Base-by-base conservation (phyloP, 2,329 filamentous ascomycete genomes). In the Alternaria consortialis region DNA sequence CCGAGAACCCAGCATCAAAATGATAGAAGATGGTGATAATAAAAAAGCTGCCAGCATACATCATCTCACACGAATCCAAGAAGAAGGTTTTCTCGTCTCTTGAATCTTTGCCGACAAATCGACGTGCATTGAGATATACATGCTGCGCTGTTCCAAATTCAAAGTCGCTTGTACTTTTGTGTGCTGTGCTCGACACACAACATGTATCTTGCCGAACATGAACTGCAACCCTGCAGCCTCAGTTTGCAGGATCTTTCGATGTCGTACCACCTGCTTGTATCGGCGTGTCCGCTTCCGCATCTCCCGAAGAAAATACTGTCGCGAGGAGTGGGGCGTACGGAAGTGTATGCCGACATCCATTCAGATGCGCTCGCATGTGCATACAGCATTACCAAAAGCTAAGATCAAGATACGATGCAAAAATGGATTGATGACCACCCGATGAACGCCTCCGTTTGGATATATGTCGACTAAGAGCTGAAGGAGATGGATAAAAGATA, bases 381-480 rank as follows among this genome's bases (percentile, higher is more conserved):
- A 60, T 32, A 57, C 47, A 56, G 53, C 58, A 60, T 54, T 42
- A 43, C 32, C 40, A 53, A 44, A 32, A 47, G 47, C 53, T 32
- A 61, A 39, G 39, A 46, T 50, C n/a, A 53, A 39, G 51, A 58
- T 60, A 52, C 53, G 29, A 63, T 56, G 57, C 52, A 25, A 44
- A 32, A 66, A 39, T 42, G 20, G 17, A 48, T 52, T 37, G 42
- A 51, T 42, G 44, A 39, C 31, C 25, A 37, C 46, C 44, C 23
- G 25, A 51, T 52, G 42, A 63, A 65, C 63, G 60, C 63, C 63
- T 48, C 51, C 47, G 40, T 53, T 42, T 60, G 63, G 60, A 63
- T 63, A 63, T 65, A 63, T 60, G 43, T 56, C 44, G 42, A 60
- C 15, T 52, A 15, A 43, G 29, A 52, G 46, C 15, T 54, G 36